These are phyloP conservation scores for Shiraia sp. DNA, from an alignment of 2,329 filamentous ascomycete genomes.

Conservation along the genomic window DNA sequence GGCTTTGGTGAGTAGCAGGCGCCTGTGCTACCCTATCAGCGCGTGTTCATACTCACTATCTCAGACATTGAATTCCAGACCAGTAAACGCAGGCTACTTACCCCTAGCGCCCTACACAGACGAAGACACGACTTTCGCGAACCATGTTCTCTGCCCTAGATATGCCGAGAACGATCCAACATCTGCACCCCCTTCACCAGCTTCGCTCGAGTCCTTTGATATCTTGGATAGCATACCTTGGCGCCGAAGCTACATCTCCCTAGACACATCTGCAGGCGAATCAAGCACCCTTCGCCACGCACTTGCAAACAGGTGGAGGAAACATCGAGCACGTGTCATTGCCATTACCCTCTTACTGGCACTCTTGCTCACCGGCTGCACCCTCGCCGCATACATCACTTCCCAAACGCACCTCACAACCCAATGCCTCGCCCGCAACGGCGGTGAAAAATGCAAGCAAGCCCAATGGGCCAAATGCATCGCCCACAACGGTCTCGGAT, in stretches of 20 bases:
- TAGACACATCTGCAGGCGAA: constrained; percentile 13
- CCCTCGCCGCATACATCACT: too few species aligned
- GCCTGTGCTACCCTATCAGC: constrained; percentile 20
- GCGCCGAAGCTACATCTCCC: constrained; percentile 31
- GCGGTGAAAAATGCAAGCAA: too few species aligned
- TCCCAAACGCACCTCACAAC: too few species aligned
- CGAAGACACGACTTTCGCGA: constrained; percentile 24
- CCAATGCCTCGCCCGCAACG: too few species aligned
- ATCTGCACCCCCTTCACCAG: constrained; percentile 40
- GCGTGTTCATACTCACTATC: constrained; percentile 17
- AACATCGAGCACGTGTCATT: too few species aligned
- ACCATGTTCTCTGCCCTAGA: constrained; percentile 34
- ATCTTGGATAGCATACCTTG: constrained; percentile 38
- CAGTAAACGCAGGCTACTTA: constrained; percentile 25
- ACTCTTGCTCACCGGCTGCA: too few species aligned
- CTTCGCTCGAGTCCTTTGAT: constrained; percentile 41
- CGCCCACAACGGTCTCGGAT: too few species aligned
- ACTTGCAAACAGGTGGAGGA: not conserved
- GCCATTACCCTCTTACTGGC: too few species aligned
- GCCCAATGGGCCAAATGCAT: too few species aligned
- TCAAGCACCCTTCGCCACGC: constrained; percentile 3
- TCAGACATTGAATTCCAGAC: constrained; percentile 20
- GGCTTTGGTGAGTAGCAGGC: constrained; percentile 30
- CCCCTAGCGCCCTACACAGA: constrained; percentile 34
- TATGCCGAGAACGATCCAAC: constrained; percentile 37